Evolutionary conservation across 495 filamentous ascomycete genomes (phyloP).

Genomic region (Friedmanniomyces endolithicus): DNA sequence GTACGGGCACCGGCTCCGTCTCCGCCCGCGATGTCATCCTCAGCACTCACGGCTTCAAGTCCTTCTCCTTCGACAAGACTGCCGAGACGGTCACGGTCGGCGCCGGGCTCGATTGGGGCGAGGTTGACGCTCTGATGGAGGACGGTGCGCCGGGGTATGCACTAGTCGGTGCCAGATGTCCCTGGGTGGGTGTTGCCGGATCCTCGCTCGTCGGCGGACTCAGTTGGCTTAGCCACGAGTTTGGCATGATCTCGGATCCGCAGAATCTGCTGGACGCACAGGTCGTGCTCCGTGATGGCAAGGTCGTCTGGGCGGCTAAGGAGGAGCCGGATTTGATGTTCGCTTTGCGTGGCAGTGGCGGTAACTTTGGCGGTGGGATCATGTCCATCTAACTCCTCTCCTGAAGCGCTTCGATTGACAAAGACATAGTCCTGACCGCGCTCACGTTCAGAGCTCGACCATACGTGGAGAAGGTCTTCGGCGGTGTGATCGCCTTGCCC

Average conservation of each 20-base stretch:
- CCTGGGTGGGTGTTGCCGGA: conserved; percentile 26
- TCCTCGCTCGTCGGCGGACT: conserved; percentile 24
- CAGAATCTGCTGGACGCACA: conserved; percentile 28
- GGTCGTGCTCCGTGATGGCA: conserved; percentile 22
- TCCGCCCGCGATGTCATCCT: conserved; percentile 24
- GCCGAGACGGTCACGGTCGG: conserved; percentile 21
- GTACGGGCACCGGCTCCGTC: conserved; percentile 22
- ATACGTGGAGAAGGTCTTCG: conserved; percentile 20
- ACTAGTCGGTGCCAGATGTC: conserved; percentile 22
- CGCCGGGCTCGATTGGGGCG: conserved; percentile 23
- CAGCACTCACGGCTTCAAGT: conserved; percentile 24
- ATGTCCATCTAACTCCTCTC: not conserved
- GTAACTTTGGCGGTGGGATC: conserved; percentile 24
- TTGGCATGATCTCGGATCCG: conserved; percentile 24
- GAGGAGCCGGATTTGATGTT: conserved; percentile 26
- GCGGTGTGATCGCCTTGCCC: conserved; percentile 20
- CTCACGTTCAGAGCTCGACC: conserved; percentile 21
- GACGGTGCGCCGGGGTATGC: conserved; percentile 22
- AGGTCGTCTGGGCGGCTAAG: conserved; percentile 22
- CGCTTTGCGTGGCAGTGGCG: conserved; percentile 25
- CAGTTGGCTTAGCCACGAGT: conserved; percentile 26
- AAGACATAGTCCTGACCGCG: conserved; percentile 15
- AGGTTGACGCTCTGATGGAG: conserved; percentile 21
- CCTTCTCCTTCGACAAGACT: conserved; percentile 19
- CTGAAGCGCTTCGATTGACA: not conserved